Percentiles rank a stretch among this genome's conserved stretches.
phyloP scores from a whole-genome alignment of 768 basidiomycete species.

The Clitopilus passeckerianus region DNA sequence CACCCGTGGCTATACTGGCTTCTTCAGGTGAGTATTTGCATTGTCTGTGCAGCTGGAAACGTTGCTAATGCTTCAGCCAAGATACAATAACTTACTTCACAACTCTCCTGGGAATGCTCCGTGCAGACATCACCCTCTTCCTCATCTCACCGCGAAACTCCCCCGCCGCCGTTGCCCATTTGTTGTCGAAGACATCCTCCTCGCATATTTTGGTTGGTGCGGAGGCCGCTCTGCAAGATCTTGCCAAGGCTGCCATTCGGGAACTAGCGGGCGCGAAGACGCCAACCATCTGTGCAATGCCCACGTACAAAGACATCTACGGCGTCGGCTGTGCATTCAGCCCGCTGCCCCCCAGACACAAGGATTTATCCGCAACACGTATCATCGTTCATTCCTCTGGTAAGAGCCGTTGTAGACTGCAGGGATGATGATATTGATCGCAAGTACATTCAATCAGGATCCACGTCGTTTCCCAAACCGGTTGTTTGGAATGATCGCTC shows the following conservation, averaged over 20 bases:
- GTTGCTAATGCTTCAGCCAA: not conserved
- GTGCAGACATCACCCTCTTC: constrained; percentile 27
- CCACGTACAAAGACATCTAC: constrained; percentile 10
- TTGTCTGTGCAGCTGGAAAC: not conserved
- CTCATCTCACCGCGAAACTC: constrained; percentile 34
- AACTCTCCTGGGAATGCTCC: constrained; percentile 21
- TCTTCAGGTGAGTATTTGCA: constrained; percentile 4
- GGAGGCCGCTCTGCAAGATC: constrained; percentile 1
- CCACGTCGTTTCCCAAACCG: constrained; percentile 20
- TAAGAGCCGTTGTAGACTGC: constrained; percentile 3
- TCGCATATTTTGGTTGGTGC: constrained; percentile 13
- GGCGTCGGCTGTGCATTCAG: not conserved
- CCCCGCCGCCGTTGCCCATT: constrained; percentile 34
- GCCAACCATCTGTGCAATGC: constrained; percentile 6
- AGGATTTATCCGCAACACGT: constrained; percentile 1
- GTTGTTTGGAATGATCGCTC: constrained; percentile 12
- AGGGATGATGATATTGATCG: not conserved
- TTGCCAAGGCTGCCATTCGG: not conserved
- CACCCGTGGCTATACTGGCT: constrained; percentile 8
- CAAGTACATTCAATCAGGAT: constrained; percentile 8
- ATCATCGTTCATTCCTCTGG: constrained; percentile 20
- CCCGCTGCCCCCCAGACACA: constrained; percentile 4
- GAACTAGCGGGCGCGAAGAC: not conserved
- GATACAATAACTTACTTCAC: constrained; percentile 29
- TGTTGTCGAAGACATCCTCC: constrained; percentile 17